Evolutionary conservation across 805 yeast genomes (phyloP).

Genomic region (Ogataea allantospora): DNA sequence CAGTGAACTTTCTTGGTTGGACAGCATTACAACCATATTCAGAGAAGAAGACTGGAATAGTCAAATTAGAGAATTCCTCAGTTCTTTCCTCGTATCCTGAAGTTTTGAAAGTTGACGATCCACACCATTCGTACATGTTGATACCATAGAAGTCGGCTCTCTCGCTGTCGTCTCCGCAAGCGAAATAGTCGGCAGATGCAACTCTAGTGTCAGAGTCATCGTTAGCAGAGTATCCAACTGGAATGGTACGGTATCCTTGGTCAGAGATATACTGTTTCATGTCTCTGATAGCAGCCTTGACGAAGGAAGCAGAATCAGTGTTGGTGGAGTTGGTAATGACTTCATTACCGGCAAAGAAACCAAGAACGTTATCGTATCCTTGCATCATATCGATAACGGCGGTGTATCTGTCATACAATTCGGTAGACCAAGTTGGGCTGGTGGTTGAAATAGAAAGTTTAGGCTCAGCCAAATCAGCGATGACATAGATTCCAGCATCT

Average conservation of each 20-base stretch:
- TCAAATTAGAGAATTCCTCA: conserved; percentile 58
- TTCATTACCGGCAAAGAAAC: conserved; percentile 87
- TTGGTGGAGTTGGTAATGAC: conserved; percentile 65
- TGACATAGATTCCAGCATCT: conserved; percentile 76
- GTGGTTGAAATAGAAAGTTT: conserved; percentile 58
- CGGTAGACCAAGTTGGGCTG: conserved; percentile 62
- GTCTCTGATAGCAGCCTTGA: conserved; percentile 82
- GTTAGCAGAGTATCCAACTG: conserved; percentile 81
- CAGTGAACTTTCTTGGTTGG: conserved; percentile 68
- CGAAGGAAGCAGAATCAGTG: conserved; percentile 76
- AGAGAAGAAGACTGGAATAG: conserved; percentile 75
- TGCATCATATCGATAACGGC: conserved; percentile 66
- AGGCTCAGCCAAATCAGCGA: conserved; percentile 79
- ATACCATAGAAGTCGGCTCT: conserved; percentile 83
- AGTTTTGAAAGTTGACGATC: conserved; percentile 49
- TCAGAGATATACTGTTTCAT: conserved; percentile 62
- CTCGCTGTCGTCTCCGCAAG: conserved; percentile 65
- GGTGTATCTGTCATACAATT: conserved; percentile 64
- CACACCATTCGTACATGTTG: conserved; percentile 91
- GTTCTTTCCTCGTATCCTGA: conserved; percentile 73
- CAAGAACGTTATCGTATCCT: conserved; percentile 68
- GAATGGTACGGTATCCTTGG: conserved; percentile 63
- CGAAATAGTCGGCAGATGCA: conserved; percentile 68
- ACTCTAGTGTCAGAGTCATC: conserved; percentile 70
- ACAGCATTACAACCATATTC: conserved; percentile 80